Evolutionary conservation across 768 basidiomycete species (phyloP).

Genomic region (Hericium rajendrae): DNA sequence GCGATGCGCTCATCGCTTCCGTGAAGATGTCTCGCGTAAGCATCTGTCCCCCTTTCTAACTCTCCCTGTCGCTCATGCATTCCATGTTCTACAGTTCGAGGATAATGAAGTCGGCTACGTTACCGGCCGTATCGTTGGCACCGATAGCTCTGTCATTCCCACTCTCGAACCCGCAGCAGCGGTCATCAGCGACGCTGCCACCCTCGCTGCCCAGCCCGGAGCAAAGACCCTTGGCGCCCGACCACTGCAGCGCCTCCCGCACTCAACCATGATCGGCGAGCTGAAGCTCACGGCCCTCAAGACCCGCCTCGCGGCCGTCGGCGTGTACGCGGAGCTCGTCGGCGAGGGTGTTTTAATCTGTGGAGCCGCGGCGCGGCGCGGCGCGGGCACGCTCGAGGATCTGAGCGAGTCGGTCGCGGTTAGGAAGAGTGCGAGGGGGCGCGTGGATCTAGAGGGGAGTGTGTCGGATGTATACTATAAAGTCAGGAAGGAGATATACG

Average conservation of each 20-base stretch:
- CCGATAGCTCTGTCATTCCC: conserved; percentile 83
- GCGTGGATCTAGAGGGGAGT: conserved; percentile 82
- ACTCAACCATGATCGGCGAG: conserved; percentile 96
- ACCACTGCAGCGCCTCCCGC: conserved; percentile 56
- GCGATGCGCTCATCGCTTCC: conserved; percentile 73
- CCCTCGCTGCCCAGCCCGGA: conserved; percentile 14
- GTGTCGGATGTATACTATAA: conserved; percentile 84
- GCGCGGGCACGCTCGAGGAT: conserved; percentile 27
- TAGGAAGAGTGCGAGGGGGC: conserved; percentile 75
- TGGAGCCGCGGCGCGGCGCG: conserved; percentile 44
- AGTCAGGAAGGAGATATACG: conserved; percentile 85
- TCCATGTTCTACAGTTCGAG: conserved; percentile 58
- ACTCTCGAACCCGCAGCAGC: conserved; percentile 61
- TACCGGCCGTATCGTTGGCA: conserved; percentile 75
- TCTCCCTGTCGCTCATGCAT: not conserved
- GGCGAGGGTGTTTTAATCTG: conserved; percentile 96
- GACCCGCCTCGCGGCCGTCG: conserved; percentile 59
- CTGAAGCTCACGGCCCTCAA: conserved; percentile 88
- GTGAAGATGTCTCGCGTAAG: conserved; percentile 82
- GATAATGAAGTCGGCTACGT: conserved; percentile 96
- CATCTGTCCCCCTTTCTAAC: conserved; percentile 4
- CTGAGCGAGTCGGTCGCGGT: conserved; percentile 75
- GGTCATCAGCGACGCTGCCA: conserved; percentile 1
- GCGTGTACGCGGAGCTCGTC: conserved; percentile 88
- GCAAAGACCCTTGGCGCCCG: conserved; percentile 55